A percentile compares a stretch with the other conserved stretches of the same genome.
Conservation (phyloP, 192 early-diverging fungal genomes). For the Backusella tarrabulga region DNA sequence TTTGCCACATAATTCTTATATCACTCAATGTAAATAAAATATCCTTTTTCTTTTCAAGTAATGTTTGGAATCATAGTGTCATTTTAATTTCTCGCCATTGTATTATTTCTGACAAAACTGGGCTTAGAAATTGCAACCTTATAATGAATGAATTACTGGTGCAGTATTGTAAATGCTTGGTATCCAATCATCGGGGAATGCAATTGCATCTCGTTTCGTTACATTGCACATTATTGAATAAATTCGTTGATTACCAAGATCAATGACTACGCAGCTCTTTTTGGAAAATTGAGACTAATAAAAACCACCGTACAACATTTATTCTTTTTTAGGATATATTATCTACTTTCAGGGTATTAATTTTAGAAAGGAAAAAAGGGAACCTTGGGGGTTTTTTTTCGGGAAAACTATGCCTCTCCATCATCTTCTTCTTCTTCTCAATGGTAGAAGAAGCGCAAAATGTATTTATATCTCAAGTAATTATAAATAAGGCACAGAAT, state of each 20-base stretch:
- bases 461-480: background rate
- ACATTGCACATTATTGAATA: background rate
- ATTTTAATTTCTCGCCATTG: no score
- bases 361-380: background rate
- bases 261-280: background rate
- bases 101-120: no score
- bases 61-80: background rate
- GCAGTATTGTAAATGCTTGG: background rate
- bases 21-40: constrained; percentile 1
- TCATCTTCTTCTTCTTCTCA: background rate
- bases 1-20: background rate
- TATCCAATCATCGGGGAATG: background rate
- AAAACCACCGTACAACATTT: background rate
- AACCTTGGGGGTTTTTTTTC: background rate
- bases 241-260: background rate
- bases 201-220: background rate
- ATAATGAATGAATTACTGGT: background rate
- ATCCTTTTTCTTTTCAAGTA: background rate
- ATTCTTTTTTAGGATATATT: background rate
- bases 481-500: background rate
- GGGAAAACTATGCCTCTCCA: background rate
- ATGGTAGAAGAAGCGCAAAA: background rate
- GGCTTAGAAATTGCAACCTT: background rate
- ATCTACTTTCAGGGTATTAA: background rate
- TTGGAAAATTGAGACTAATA: background rate